phyloP scores from a whole-genome alignment of 163 green algal species.

The Scenedesmus sp. region DNA sequence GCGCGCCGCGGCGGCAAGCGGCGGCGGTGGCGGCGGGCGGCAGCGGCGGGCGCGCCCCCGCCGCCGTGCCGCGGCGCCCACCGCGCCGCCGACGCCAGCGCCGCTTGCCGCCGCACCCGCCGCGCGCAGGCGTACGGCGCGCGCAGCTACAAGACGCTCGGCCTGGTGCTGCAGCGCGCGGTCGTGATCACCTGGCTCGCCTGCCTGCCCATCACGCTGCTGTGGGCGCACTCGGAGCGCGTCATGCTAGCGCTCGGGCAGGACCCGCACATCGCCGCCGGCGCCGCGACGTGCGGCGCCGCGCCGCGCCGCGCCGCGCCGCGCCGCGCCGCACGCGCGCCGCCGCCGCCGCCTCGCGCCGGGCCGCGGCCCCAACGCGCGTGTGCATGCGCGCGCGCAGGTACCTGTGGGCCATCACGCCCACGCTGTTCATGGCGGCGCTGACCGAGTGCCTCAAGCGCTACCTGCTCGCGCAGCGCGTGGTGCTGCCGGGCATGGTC shows the following conservation, averaged over 20 bases:
- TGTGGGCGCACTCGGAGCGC: slow-evolving; percentile 47
- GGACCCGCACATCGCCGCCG: slow-evolving; percentile 46
- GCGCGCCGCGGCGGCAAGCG: slow-evolving; percentile 7
- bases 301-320: no score
- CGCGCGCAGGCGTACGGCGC: slow-evolving; percentile 50
- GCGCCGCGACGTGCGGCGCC: slow-evolving; percentile 46
- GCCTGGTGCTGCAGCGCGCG: slow-evolving; percentile 61
- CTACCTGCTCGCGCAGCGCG: slow-evolving; percentile 62
- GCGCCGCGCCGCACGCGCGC: no score
- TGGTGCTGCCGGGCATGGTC: slow-evolving; percentile 51
- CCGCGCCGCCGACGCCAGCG: no score
- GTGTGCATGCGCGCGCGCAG: no score
- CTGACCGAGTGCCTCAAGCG: slow-evolving; percentile 51
- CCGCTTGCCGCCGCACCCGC: neutral
- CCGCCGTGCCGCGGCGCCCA: no score
- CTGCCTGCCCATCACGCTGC: slow-evolving; percentile 54
- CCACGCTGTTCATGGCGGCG: slow-evolving; percentile 45
- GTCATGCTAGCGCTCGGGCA: slow-evolving; percentile 52
- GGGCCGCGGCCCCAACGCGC: no score
- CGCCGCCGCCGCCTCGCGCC: no score
- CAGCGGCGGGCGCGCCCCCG: no score
- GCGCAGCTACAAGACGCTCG: slow-evolving; percentile 54
- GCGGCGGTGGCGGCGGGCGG: no score
- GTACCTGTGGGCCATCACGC: slow-evolving; percentile 51
- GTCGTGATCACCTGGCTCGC: slow-evolving; percentile 55